Conservation (phyloP, 768 basidiomycete genomes). For the Boletus coccyginus region DNA sequence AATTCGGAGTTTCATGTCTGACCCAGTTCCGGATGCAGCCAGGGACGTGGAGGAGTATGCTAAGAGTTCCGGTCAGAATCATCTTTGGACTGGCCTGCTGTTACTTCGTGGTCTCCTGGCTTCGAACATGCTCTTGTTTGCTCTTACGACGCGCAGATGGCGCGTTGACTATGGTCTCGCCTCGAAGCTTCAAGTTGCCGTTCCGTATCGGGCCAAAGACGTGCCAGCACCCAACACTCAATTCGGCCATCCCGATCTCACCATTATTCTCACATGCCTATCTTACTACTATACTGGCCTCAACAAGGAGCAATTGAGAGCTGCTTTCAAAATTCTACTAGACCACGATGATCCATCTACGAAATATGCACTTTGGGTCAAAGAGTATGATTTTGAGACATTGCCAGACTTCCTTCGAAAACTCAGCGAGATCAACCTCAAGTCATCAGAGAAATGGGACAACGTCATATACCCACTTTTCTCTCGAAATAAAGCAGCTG, state of each 20-base stretch:
- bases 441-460: conserved; percentile 9
- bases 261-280: conserved; percentile 32
- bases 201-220: conserved; percentile 38
- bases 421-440: neutral
- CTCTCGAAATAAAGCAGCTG: neutral
- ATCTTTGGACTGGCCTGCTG: neutral
- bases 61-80: neutral
- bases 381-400: neutral
- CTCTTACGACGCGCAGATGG: conserved; percentile 30
- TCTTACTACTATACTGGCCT: no score
- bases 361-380: neutral
- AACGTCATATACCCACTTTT: neutral
- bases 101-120: conserved; percentile 32
- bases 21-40: neutral
- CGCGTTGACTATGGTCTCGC: conserved; percentile 32
- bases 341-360: neutral
- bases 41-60: conserved; percentile 2
- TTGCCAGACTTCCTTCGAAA: neutral
- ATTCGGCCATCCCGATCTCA: conserved; percentile 36
- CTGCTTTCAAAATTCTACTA: neutral
- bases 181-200: no score
- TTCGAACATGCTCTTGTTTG: conserved; percentile 23
- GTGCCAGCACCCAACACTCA: conserved; percentile 29
- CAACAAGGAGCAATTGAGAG: neutral
- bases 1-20: conserved; percentile 14